Base-by-base conservation (phyloP, 2,329 filamentous ascomycete species). In the Neonectria hederae region DNA sequence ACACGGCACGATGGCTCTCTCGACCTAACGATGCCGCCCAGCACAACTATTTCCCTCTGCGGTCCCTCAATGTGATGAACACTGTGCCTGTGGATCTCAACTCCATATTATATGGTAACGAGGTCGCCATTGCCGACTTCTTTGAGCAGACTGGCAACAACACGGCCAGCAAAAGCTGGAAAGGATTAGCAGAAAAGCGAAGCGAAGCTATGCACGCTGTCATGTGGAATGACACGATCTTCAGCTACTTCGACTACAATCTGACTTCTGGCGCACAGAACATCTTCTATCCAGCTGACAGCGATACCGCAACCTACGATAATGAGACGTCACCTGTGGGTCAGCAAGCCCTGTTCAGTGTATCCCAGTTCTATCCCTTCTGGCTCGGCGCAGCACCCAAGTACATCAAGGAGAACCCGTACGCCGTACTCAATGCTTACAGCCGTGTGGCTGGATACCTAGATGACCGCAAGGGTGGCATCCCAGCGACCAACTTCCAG, bases 181-280 rank as follows among this genome's bases (percentile, higher is more conserved):
- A 79, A 6, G 71, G 79, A 4, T 75, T 81, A 5, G 89, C 89
- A 13, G 71, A 75, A 4, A 77, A 81, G 30, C 85, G 89, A 65
- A 87, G 86, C 75, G 82, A 84, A 46, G 88, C 87, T 66, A 91
- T 92, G 84, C 84, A 85, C 52, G 80, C 82, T 0, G 76, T 91
- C 49, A 81, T 91, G 76, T 92, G 89, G 89, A 90, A 90, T 75
- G 78, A 83, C 30, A 87, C 85, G 7, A 82, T 87, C 65, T 86
- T 80, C 76, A 84, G 83, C 76, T 92, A 90, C 80, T 91, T 91
- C 72, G 89, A 92, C 81, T 91, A 87, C 80, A 92, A 91, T 78
- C 65, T 89, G 30, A 91, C 88, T 0, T 86, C 87, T 0, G 77
- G 75, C 10, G 76, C 81, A 1, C 88, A 90, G 65, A 83, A 87